These are phyloP conservation scores for Colletotrichum limetticola DNA, from an alignment of 2,329 filamentous ascomycete genomes.

Conservation along the genomic window DNA sequence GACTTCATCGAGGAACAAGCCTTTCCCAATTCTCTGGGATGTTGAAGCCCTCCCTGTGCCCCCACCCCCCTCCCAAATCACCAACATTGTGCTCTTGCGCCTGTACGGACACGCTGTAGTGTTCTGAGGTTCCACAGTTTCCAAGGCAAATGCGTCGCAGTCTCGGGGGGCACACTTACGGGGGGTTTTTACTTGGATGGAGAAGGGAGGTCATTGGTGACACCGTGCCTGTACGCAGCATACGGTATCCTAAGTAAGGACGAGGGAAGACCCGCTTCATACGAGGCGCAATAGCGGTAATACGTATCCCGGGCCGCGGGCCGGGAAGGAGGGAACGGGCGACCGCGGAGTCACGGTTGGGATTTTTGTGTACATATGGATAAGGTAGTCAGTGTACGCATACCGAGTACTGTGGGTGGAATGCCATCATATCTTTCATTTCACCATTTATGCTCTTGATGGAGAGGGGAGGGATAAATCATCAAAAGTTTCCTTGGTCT, in stretches of 20 bases:
- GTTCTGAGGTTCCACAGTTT: background rate
- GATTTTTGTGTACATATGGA: background rate
- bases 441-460: background rate
- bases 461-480: background rate
- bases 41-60: too few species aligned
- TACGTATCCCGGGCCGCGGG: background rate
- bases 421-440: too few species aligned
- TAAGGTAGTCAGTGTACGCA: too few species aligned
- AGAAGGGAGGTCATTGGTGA: background rate
- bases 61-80: background rate
- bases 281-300: constrained; percentile 24
- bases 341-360: background rate
- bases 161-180: background rate
- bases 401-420: background rate
- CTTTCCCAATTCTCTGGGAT: background rate
- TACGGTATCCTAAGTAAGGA: background rate
- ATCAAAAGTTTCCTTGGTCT: background rate
- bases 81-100: background rate
- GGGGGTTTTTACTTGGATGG: background rate
- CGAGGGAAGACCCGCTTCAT: constrained; percentile 24
- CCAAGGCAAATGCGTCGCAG: background rate
- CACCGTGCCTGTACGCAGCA: too few species aligned
- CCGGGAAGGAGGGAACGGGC: too few species aligned
- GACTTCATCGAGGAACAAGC: background rate
- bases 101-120: background rate